Evolutionary conservation across 2,329 filamentous ascomycete genomes (phyloP), one percentile per base, ranked within the genome.

Genomic region (Calonectria pseudoreteaudii): DNA sequence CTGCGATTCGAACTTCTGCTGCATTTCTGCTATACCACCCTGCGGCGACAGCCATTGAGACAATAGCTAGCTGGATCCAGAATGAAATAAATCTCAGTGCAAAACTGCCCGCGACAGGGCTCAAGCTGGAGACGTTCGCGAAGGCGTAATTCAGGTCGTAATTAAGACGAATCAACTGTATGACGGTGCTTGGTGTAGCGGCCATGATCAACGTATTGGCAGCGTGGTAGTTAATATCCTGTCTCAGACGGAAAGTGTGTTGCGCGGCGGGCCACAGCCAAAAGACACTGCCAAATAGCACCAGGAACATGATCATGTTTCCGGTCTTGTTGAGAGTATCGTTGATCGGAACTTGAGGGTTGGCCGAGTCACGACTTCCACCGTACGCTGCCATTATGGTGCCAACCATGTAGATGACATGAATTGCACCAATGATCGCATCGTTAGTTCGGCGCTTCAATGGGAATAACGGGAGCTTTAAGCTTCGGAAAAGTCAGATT

Each of bases 61-160:
- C 66, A 4, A 72, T 56, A 20, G 18, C 49, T 3, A 69, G 53
- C 23, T 72, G 70, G 10, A 60, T 31, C 23, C 31, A 53, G 41
- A 72, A 72, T 4, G 50, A 13, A 30, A 72, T 68, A 20, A 72
- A 47, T n/a, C 65, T 53, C 30, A 66, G 68, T 10, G 53, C 65
- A 36, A 72, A 72, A 26, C 52, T 72, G 8, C 70, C 70, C 4
- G 65, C 64, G n/a, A 41, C 44, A 6, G 70, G 70, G 20, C 49
- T 56, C 20, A 72, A 28, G n/a, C 65, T 72, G 11, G 52, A 36
- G 26, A 72, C 64, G 14, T 47, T 52, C n/a, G 67, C 64, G 44
- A 72, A 62, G 34, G 70, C 70, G 14, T 72, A 72, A 2, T 53
- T 68, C 6, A 72, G 16, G 52, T 66, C 67, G 52, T 72, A 72